Percentiles rank a stretch among this genome's conserved stretches.
Conservation (phyloP, 2,329 filamentous ascomycete species). For the Cladosporium austrohemisphaericum region DNA sequence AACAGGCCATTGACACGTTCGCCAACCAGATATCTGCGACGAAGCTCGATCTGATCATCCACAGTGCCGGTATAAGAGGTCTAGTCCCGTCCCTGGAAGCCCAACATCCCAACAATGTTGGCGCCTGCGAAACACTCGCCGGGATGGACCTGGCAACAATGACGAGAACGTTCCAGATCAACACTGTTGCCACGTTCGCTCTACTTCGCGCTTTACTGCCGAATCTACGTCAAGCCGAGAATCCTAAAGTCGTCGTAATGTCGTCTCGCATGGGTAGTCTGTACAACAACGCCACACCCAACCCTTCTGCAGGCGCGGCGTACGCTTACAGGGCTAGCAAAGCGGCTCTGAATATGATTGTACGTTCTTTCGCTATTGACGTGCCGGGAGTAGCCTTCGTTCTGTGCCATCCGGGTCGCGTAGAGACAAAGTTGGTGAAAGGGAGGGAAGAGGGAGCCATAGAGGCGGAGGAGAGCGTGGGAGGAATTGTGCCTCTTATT, state of each 20-base stretch:
- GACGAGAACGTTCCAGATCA: conserved; percentile 38
- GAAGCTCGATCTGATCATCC: conserved; percentile 40
- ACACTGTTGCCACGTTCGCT: conserved; percentile 42
- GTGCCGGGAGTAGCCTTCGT: conserved; percentile 41
- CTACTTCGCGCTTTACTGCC: conserved; percentile 38
- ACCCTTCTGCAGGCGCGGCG: conserved; percentile 35
- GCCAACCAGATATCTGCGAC: conserved; percentile 17
- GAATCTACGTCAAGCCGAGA: conserved; percentile 24
- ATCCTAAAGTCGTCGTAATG: conserved; percentile 40
- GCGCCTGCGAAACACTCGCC: conserved; percentile 39
- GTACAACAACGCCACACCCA: conserved; percentile 32
- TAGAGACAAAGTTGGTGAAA: conserved; percentile 43
- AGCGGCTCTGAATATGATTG: conserved; percentile 45
- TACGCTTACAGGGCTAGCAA: conserved; percentile 49
- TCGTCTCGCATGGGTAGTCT: conserved; percentile 46
- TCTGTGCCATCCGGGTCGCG: conserved; percentile 44
- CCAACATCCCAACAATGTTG: conserved; percentile 32
- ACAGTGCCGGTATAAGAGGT: conserved; percentile 45
- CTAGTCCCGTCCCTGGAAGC: conserved; percentile 35
- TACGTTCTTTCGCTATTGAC: conserved; percentile 44
- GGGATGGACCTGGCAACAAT: conserved; percentile 41
- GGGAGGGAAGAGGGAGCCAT: conserved; percentile 46
- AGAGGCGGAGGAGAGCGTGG: conserved; percentile 39
- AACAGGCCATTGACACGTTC: conserved; percentile 26
- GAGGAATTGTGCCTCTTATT: conserved; percentile 38